A percentile compares a stretch with the other conserved stretches of the same genome.
These are phyloP conservation scores for Penstemon davidsonii DNA, from an alignment of 257 asterid species.

Conservation along the genomic window DNA sequence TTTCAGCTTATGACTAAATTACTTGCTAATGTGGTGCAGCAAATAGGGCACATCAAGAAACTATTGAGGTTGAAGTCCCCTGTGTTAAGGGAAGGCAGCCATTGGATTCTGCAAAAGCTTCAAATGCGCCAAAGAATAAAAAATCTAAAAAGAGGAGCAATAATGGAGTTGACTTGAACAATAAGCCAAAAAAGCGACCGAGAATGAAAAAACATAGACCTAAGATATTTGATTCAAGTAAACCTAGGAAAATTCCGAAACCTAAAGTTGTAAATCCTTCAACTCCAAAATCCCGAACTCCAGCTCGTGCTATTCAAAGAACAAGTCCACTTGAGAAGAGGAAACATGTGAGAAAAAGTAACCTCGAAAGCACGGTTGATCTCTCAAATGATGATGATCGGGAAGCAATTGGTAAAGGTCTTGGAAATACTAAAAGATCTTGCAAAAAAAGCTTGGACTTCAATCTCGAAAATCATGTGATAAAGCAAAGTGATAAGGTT, in stretches of 20 bases:
- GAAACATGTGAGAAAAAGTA: conserved; percentile 1
- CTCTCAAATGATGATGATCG: neutral
- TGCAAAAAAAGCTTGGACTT: conserved; percentile 33
- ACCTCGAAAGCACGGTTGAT: neutral
- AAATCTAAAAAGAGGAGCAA: conserved; percentile 13
- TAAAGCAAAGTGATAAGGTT: neutral
- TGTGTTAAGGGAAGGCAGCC: conserved; percentile 7
- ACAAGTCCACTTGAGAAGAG: too few relatives aligned
- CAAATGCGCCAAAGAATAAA: conserved; percentile 15
- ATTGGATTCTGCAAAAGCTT: conserved; percentile 1
- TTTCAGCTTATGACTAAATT: neutral
- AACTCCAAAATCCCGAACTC: conserved; percentile 36
- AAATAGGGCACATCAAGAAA: neutral
- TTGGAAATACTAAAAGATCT: neutral
- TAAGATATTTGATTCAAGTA: conserved; percentile 40
- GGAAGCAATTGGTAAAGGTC: neutral
- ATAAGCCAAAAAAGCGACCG: conserved; percentile 19
- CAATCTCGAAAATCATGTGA: neutral
- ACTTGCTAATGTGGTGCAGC: conserved; percentile 19
- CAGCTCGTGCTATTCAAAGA: conserved; percentile 11
- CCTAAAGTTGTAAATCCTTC: neutral
- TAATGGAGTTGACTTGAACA: conserved; percentile 3
- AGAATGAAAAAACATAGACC: conserved; percentile 44
- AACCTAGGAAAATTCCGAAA: conserved; percentile 17
- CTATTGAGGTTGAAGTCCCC: conserved; percentile 12